These are phyloP conservation scores for Pseudozyma tsukubaensis DNA, from an alignment of 1,284 basidiomycete species.

Conservation along the genomic window DNA sequence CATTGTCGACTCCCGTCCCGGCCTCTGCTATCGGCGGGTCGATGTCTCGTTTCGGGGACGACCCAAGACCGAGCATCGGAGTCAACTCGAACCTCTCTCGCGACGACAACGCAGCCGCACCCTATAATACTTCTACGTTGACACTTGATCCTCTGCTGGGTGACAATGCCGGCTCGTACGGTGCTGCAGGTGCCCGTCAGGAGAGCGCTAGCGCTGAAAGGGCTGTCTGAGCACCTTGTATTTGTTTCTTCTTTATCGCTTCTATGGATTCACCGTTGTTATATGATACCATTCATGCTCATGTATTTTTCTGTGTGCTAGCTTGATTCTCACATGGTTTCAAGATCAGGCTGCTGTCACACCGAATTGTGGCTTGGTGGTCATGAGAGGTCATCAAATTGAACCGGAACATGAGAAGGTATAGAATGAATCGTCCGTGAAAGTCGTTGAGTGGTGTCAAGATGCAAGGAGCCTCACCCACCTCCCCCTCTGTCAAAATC, in stretches of 20 bases:
- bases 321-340: not conserved
- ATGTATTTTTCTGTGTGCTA: slow-evolving; percentile 1
- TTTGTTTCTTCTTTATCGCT: not conserved
- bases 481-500: not conserved
- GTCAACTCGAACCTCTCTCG: slow-evolving; percentile 25
- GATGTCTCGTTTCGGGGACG: slow-evolving; percentile 7
- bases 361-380: no score
- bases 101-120: slow-evolving; percentile 12
- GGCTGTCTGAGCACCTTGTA: not conserved
- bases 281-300: not conserved
- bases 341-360: not conserved
- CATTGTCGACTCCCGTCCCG: slow-evolving; percentile 7
- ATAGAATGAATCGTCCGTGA: not conserved
- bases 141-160: slow-evolving; percentile 45
- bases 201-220: slow-evolving; percentile 3
- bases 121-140: slow-evolving; percentile 23
- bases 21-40: slow-evolving; percentile 14
- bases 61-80: slow-evolving; percentile 33
- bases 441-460: not conserved
- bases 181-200: not conserved
- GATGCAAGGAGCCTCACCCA: no score
- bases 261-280: not conserved
- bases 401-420: slow-evolving; percentile 1
- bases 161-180: slow-evolving; percentile 21
- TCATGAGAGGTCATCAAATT: not conserved